Evolutionary conservation across 768 basidiomycete species (phyloP).

Genomic region (Podaxis pistillaris): DNA sequence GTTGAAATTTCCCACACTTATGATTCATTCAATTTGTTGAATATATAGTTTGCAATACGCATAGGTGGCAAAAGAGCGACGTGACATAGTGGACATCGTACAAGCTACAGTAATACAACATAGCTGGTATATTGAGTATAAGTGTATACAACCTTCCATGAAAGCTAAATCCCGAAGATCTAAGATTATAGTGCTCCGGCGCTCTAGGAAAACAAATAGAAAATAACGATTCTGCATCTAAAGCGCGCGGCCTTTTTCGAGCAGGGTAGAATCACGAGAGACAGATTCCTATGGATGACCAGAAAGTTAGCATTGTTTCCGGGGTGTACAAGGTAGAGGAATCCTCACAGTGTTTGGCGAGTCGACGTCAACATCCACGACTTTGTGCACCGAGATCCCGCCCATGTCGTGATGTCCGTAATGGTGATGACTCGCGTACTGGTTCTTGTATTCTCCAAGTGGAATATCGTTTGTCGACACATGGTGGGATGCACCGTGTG

Average conservation of each 20-base stretch:
- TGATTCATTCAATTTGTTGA: no score
- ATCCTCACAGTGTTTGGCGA: conserved; percentile 9
- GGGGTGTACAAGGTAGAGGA: background rate
- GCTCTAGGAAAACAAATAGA: background rate
- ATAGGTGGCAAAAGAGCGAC: no score
- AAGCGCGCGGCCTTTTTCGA: background rate
- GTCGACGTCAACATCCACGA: conserved; percentile 22
- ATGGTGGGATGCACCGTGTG: background rate
- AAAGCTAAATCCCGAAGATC: background rate
- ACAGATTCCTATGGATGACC: background rate
- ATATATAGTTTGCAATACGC: no score
- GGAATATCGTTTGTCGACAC: conserved; percentile 20
- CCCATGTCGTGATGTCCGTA: background rate
- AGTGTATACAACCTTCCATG: background rate
- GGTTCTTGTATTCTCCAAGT: conserved; percentile 20
- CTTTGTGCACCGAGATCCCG: conserved; percentile 21
- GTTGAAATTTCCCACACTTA: no score
- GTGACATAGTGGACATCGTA: no score
- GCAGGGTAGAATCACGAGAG: background rate
- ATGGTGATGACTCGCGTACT: conserved; percentile 8
- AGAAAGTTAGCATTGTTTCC: background rate
- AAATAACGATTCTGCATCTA: background rate
- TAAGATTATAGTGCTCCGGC: background rate
- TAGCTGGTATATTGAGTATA: no score
- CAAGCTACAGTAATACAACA: no score